Evolutionary conservation across 179 eudicot genomes (phyloP).

Genomic region (Nepenthes alata): DNA sequence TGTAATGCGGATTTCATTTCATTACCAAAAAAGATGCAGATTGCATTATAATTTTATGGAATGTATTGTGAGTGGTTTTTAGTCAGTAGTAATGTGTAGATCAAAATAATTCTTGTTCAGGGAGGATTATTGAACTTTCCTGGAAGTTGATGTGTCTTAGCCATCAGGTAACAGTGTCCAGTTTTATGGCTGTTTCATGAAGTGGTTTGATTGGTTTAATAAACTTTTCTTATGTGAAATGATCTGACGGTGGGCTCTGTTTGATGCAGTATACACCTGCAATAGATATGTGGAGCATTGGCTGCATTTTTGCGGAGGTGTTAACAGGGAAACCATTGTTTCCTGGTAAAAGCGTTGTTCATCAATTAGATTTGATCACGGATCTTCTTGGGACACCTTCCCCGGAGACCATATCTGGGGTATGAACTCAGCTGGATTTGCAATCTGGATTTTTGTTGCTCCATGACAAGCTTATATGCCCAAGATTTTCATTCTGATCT

Average conservation of each 20-base stretch:
- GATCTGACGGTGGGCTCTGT: conserved; percentile 14
- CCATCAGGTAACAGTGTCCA: conserved; percentile 52
- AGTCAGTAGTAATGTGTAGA: conserved; percentile 34
- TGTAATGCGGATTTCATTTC: too few species aligned
- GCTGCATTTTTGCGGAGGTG: conserved; percentile 91
- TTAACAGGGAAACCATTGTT: conserved; percentile 77
- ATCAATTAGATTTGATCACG: conserved; percentile 81
- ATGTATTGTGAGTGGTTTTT: conserved; percentile 1
- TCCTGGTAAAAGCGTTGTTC: conserved; percentile 95
- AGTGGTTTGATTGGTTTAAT: conserved; percentile 19
- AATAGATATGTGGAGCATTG: conserved; percentile 89
- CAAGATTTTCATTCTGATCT: neutral
- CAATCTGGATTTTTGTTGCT: neutral
- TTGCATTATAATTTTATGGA: conserved; percentile 1
- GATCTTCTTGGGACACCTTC: conserved; percentile 91
- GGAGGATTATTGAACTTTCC: conserved; percentile 61
- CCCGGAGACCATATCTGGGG: conserved; percentile 60
- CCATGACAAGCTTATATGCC: neutral
- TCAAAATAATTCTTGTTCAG: conserved; percentile 68
- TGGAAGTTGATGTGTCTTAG: conserved; percentile 60
- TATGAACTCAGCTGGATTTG: conserved; percentile 23
- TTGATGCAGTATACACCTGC: conserved; percentile 87
- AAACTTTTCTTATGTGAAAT: conserved; percentile 6
- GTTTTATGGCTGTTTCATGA: conserved; percentile 21
- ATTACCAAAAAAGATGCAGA: too few species aligned